Conservation (phyloP, 495 filamentous ascomycete species). For the Wilcoxina mikolae region DNA sequence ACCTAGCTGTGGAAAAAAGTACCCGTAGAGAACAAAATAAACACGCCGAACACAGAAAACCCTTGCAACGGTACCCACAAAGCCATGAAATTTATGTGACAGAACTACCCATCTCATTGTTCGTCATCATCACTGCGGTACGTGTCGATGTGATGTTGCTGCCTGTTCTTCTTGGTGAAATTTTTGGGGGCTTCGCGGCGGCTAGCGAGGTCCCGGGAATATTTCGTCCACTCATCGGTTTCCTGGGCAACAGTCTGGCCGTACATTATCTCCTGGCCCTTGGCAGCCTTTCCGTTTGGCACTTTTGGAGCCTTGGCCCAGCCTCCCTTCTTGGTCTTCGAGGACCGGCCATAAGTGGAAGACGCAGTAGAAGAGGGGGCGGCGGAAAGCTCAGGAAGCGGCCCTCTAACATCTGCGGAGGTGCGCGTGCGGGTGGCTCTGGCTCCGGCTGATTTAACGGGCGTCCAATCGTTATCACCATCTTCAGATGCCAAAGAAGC, state of each 20-base stretch:
- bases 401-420: not conserved
- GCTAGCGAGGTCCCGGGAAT: not conserved
- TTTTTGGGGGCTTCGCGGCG: not conserved
- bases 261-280: constrained; percentile 11
- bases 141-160: not conserved
- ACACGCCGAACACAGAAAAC: no score
- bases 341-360: not conserved
- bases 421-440: not conserved
- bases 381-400: no score
- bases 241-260: constrained; percentile 3
- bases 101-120: not conserved
- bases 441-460: not conserved
- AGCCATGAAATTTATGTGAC: no score
- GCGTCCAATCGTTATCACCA: not conserved
- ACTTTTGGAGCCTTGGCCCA: constrained; percentile 20
- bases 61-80: no score
- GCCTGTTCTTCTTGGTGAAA: not conserved
- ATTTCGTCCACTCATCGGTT: not conserved
- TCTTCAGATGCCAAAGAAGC: not conserved
- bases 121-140: not conserved
- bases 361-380: not conserved
- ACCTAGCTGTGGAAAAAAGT: no score
- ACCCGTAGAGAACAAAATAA: no score
- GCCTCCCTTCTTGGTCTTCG: constrained; percentile 11
- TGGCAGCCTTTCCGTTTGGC: constrained; percentile 4